Conservation (phyloP, 148 eudicot species). For the Rhododendron vialii region DNA sequence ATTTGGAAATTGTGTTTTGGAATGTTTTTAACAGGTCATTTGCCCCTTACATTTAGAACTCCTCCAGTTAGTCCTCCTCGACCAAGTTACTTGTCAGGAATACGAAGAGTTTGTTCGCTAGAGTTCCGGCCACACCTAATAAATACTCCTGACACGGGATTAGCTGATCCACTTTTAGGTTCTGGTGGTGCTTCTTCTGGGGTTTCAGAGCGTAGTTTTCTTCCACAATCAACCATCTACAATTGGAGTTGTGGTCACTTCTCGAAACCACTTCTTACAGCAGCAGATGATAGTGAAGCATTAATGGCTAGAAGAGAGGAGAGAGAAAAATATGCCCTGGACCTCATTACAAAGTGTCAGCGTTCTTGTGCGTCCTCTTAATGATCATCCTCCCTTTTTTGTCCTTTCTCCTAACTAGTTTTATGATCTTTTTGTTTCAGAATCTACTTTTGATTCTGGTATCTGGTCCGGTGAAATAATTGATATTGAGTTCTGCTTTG, state of each 20-base stretch:
- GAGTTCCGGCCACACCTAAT: slow-evolving; percentile 82
- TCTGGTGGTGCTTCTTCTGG: slow-evolving; percentile 29
- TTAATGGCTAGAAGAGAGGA: slow-evolving; percentile 64
- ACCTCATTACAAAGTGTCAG: slow-evolving; percentile 79
- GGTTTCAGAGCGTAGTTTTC: slow-evolving; percentile 70
- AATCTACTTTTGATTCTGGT: not conserved
- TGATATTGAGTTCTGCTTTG: not conserved
- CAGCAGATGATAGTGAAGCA: slow-evolving; percentile 78
- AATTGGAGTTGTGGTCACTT: slow-evolving; percentile 97
- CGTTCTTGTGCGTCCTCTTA: slow-evolving; percentile 57
- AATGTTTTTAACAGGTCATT: slow-evolving; percentile 46
- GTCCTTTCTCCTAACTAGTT: not conserved
- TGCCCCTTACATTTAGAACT: slow-evolving; percentile 78
- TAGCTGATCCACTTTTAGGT: slow-evolving; percentile 79
- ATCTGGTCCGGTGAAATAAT: not conserved
- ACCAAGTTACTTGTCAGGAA: slow-evolving; percentile 66
- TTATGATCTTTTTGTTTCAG: not conserved
- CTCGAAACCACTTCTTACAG: slow-evolving; percentile 88
- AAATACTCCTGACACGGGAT: slow-evolving; percentile 74
- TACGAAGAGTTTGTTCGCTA: slow-evolving; percentile 85
- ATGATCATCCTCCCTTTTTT: not conserved
- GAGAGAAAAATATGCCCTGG: slow-evolving; percentile 71
- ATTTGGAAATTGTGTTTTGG: not conserved
- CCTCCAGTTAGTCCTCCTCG: slow-evolving; percentile 99
- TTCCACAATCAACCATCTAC: slow-evolving; percentile 89